phyloP scores from a whole-genome alignment of 2,329 filamentous ascomycete genomes.

The Myriosclerotinia duriaeana region DNA sequence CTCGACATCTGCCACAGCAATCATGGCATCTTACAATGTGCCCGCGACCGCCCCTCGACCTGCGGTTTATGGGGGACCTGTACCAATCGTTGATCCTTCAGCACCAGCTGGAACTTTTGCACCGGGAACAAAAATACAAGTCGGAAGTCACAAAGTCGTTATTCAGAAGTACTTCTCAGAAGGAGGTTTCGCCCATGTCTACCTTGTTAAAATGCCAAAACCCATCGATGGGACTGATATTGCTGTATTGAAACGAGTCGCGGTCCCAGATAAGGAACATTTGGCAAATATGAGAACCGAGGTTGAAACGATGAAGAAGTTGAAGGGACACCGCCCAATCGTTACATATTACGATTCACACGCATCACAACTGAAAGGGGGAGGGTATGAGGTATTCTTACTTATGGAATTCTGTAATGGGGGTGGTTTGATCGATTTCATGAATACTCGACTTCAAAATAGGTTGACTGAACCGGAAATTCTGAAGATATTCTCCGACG shows the following conservation, averaged over 20 bases:
- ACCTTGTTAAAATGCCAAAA: conserved; percentile 83
- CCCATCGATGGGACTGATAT: conserved; percentile 43
- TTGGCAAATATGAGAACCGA: conserved; percentile 96
- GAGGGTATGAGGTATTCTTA: conserved; percentile 95
- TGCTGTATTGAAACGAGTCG: conserved; percentile 67
- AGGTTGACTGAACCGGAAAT: conserved; percentile 97
- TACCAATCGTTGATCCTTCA: conserved; percentile 44
- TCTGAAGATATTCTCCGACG: conserved; percentile 92
- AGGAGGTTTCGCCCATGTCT: conserved; percentile 97
- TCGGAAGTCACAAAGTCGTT: conserved; percentile 86
- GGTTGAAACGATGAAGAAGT: conserved; percentile 99
- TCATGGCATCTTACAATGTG: conserved; percentile 47
- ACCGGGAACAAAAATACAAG: conserved; percentile 93
- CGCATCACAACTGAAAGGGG: conserved; percentile 86
- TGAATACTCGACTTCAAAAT: conserved; percentile 97
- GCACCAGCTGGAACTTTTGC: conserved; percentile 83
- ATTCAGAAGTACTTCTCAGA: conserved; percentile 98
- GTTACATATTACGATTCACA: conserved; percentile 99
- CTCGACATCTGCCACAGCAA: conserved; percentile 32
- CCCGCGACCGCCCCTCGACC: conserved; percentile 45
- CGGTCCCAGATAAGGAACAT: conserved; percentile 92
- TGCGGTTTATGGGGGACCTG: conserved; percentile 47
- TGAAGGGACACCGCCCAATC: conserved; percentile 94
- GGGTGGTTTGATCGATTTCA: conserved; percentile 96
- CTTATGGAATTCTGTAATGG: conserved; percentile 98